Evolutionary conservation across 179 eudicot species (phyloP), one percentile per base, ranked within the genome.

Genomic region (Pouteria campechiana): DNA sequence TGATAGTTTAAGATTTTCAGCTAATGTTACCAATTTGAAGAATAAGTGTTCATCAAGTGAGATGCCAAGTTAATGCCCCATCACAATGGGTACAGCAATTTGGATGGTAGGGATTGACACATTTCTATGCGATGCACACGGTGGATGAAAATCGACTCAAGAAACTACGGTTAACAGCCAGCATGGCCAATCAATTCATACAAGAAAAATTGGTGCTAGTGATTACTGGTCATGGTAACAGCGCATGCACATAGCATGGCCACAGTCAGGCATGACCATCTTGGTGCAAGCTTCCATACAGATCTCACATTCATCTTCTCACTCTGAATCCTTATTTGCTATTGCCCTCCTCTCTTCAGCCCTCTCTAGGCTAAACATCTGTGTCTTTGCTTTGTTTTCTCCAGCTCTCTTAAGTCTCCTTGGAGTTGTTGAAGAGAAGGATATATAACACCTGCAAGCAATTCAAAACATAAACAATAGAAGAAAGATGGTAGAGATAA

Each of bases 161-260:
- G 22, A 17, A 37, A 15, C 7, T 37, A 17, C 7, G 17, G 42
- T 3, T 15, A 37, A 37, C 19, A 14, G 7, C n/a, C n/a, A n/a
- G n/a, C n/a, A n/a, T n/a, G n/a, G n/a, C n/a, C n/a, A n/a, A n/a
- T n/a, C n/a, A n/a, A n/a, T n/a, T n/a, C n/a, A n/a, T n/a, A n/a
- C n/a, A n/a, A n/a, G n/a, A n/a, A n/a, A n/a, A n/a, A n/a, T n/a
- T n/a, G n/a, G n/a, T n/a, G n/a, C n/a, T n/a, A 3, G 45, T 14
- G n/a, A 52, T 33, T 83, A 86, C 96, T 94, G 83, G 52, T 87
- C 81, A 34, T 67, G 67, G 68, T 74, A 87, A 59, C 96, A 87
- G 23, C 50, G 44, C 42, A 65, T 64, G 72, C 96, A 87, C 87
- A 87, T 63, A n/a, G 84, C 72, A 63, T 87, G 96, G 30, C 84